These are phyloP conservation scores for Antrodiella citrinella DNA, from an alignment of 768 basidiomycete genomes.

Conservation along the genomic window DNA sequence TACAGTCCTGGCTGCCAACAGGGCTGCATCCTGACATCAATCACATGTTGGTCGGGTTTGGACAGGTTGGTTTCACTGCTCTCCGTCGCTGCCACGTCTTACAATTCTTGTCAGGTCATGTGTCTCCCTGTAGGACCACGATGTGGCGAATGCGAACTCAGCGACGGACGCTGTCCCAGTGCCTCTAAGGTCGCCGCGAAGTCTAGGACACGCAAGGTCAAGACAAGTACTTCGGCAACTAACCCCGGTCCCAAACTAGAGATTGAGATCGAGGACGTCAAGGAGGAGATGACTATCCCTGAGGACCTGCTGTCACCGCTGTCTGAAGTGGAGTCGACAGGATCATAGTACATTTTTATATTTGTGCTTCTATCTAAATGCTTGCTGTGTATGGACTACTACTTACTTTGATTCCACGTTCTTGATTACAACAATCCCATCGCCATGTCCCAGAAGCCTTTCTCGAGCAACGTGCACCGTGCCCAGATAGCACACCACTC, in stretches of 20 bases:
- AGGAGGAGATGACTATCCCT: neutral
- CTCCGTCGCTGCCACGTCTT: neutral
- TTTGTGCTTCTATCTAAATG: neutral
- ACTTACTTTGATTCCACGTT: slow-evolving; percentile 7
- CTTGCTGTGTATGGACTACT: neutral
- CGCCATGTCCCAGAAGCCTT: slow-evolving; percentile 81
- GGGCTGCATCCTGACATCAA: slow-evolving; percentile 73
- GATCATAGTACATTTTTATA: neutral
- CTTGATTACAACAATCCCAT: slow-evolving; percentile 22
- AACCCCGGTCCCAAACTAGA: slow-evolving; percentile 28
- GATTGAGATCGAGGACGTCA: slow-evolving; percentile 28
- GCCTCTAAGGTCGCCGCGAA: slow-evolving; percentile 28
- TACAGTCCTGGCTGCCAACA: slow-evolving; percentile 78
- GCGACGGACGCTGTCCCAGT: slow-evolving; percentile 60
- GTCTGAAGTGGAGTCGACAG: neutral
- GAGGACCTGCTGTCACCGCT: neutral
- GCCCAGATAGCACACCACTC: slow-evolving; percentile 72
- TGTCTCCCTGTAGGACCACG: slow-evolving; percentile 60
- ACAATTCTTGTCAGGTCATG: slow-evolving; percentile 39
- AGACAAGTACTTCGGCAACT: slow-evolving; percentile 11
- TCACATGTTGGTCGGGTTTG: slow-evolving; percentile 75
- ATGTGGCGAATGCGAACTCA: slow-evolving; percentile 58
- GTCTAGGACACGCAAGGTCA: slow-evolving; percentile 14
- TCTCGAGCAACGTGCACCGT: slow-evolving; percentile 70
- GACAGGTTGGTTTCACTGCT: slow-evolving; percentile 45